phyloP scores from a whole-genome alignment of 768 basidiomycete species.

The Rubroboletus satanas region DNA sequence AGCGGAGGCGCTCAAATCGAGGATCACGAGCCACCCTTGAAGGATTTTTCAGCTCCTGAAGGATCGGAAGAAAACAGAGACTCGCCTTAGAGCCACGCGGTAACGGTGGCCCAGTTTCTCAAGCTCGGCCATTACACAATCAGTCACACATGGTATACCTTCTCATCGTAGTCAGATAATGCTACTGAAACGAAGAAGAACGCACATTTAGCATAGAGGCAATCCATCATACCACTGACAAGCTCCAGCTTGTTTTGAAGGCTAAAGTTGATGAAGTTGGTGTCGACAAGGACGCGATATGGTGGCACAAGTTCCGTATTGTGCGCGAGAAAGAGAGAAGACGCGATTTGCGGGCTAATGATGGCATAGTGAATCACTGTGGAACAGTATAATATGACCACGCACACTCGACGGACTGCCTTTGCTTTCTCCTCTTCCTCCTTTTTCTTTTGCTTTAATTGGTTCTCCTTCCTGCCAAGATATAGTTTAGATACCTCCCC shows the following conservation, averaged over 20 bases:
- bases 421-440: slow-evolving; percentile 78
- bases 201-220: slow-evolving; percentile 94
- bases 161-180: slow-evolving; percentile 6
- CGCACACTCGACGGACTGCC: slow-evolving; percentile 75
- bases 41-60: slow-evolving; percentile 9
- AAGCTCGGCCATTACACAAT: slow-evolving; percentile 97
- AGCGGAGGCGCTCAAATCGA: slow-evolving; percentile 89
- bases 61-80: neutral
- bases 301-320: slow-evolving; percentile 95
- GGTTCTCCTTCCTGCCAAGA: slow-evolving; percentile 79
- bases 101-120: slow-evolving; percentile 97
- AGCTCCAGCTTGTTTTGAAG: slow-evolving; percentile 97
- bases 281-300: slow-evolving; percentile 95
- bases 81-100: slow-evolving; percentile 88
- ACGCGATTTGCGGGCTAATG: slow-evolving; percentile 75
- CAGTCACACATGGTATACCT: slow-evolving; percentile 99
- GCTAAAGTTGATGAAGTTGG: slow-evolving; percentile 99
- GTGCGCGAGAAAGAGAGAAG: slow-evolving; percentile 90
- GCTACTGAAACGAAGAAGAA: neutral
- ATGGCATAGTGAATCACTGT: neutral
- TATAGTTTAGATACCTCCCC: neutral
- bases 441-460: slow-evolving; percentile 84
- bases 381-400: slow-evolving; percentile 12
- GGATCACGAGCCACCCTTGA: slow-evolving; percentile 94
- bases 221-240: slow-evolving; percentile 99